Evolutionary conservation across 2,329 filamentous ascomycete species (phyloP).

Genomic region (Talaromyces verruculosus): DNA sequence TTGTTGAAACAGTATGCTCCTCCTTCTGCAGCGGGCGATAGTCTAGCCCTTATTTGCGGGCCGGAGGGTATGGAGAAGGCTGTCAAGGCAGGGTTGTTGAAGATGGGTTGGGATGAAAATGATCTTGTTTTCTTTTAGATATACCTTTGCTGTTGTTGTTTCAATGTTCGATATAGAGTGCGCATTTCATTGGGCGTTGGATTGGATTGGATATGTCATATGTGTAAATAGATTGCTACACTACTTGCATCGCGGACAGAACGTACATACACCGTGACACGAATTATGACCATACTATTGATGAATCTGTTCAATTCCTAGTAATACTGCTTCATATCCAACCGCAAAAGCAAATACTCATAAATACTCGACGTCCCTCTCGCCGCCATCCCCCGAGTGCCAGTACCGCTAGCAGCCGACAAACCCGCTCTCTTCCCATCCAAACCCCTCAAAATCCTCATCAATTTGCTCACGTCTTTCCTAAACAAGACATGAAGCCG

Average conservation of each 20-base stretch:
- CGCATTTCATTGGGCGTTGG: slow-evolving; percentile 13
- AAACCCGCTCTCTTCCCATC: slow-evolving; percentile 55
- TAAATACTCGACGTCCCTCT: slow-evolving; percentile 55
- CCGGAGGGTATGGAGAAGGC: slow-evolving; percentile 72
- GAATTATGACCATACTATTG: background rate
- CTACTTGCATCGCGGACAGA: background rate
- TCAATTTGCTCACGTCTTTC: slow-evolving; percentile 71
- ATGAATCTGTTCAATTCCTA: slow-evolving; percentile 19
- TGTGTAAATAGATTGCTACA: slow-evolving; percentile 10
- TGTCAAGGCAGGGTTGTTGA: slow-evolving; percentile 56
- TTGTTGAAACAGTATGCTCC: slow-evolving; percentile 60
- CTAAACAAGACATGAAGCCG: slow-evolving; percentile 65
- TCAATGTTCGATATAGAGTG: background rate
- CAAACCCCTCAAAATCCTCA: slow-evolving; percentile 68
- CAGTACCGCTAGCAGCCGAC: slow-evolving; percentile 29
- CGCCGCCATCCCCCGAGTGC: background rate
- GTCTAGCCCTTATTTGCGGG: slow-evolving; percentile 75
- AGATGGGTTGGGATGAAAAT: slow-evolving; percentile 69
- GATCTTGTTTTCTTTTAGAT: slow-evolving; percentile 72
- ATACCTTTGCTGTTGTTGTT: background rate
- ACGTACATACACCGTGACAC: slow-evolving; percentile 1
- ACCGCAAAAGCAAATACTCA: slow-evolving; percentile 64
- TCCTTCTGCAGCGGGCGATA: slow-evolving; percentile 45
- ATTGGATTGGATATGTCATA: background rate
- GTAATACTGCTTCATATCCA: slow-evolving; percentile 73